These are phyloP conservation scores for Rhizopus microsporus DNA, from an alignment of 371 early-diverging fungal species.

Conservation along the genomic window DNA sequence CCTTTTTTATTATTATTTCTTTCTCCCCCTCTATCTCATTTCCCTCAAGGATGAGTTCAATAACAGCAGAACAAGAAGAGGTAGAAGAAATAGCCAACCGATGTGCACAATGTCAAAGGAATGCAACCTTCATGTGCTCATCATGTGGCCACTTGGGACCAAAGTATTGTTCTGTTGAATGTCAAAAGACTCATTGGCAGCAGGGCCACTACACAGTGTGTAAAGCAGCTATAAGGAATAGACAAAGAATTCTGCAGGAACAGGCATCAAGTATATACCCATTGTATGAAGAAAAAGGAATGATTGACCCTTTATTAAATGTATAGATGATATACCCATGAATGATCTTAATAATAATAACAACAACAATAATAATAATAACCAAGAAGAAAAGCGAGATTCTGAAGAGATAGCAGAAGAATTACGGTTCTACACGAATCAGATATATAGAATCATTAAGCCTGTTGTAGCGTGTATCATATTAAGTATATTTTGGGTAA, in stretches of 20 bases:
- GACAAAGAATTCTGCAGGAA: background rate
- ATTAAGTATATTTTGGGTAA: conserved; percentile 84
- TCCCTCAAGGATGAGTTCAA: background rate
- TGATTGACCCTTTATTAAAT: background rate
- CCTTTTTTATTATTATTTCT: too few species aligned
- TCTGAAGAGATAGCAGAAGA: conserved; percentile 55
- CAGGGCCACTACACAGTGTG: conserved; percentile 52
- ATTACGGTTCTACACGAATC: conserved; percentile 74
- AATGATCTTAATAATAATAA: conserved; percentile 13
- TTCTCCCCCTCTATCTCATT: too few species aligned
- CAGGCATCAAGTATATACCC: background rate
- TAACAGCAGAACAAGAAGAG: background rate
- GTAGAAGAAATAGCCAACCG: background rate
- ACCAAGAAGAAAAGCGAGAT: conserved; percentile 5
- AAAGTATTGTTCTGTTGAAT: conserved; percentile 70
- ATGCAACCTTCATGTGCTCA: conserved; percentile 64
- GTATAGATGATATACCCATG: conserved; percentile 24
- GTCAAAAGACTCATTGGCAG: conserved; percentile 71
- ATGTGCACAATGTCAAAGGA: conserved; percentile 46
- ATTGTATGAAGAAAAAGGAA: background rate
- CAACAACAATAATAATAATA: conserved; percentile 8
- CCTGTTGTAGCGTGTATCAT: conserved; percentile 79
- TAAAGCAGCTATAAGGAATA: conserved; percentile 16
- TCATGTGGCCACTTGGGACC: conserved; percentile 54
- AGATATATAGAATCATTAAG: conserved; percentile 79